These are phyloP conservation scores for Gossypium lobatum DNA, from an alignment of 441 rosid species.

Conservation along the genomic window DNA sequence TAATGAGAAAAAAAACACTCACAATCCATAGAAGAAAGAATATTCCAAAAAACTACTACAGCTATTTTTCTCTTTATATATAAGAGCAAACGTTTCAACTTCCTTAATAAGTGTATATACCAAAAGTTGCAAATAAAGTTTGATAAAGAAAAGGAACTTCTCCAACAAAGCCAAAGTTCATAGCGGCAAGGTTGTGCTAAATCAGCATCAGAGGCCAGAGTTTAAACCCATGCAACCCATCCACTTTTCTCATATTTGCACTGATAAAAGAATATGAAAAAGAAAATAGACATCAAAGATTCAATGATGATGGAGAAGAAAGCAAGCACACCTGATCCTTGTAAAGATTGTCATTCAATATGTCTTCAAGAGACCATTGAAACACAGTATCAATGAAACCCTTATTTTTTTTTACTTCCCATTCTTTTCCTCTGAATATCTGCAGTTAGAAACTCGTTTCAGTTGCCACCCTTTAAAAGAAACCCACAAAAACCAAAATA, in stretches of 20 bases:
- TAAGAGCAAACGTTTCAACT: too few relatives aligned
- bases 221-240: too few relatives aligned
- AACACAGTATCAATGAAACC: conserved; percentile 16
- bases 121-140: too few relatives aligned
- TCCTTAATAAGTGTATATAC: too few relatives aligned
- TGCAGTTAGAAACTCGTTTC: conserved; percentile 3
- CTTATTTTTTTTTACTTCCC: neutral
- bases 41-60: too few relatives aligned
- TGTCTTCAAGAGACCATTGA: conserved; percentile 29
- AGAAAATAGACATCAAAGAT: neutral
- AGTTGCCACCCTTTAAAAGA: neutral
- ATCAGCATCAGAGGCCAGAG: too few relatives aligned
- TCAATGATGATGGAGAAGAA: neutral
- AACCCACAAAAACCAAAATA: neutral
- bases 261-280: neutral
- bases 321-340: conserved; percentile 22
- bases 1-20: neutral
- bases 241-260: too few relatives aligned
- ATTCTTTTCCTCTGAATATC: neutral
- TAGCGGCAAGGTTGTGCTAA: too few relatives aligned
- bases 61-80: too few relatives aligned
- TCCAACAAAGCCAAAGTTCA: too few relatives aligned
- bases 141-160: too few relatives aligned
- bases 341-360: conserved; percentile 19
- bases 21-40: neutral